Evolutionary conservation across 2,329 filamentous ascomycete genomes (phyloP), one percentile per base, ranked within the genome.

Genomic region (Metarhizium brunneum): DNA sequence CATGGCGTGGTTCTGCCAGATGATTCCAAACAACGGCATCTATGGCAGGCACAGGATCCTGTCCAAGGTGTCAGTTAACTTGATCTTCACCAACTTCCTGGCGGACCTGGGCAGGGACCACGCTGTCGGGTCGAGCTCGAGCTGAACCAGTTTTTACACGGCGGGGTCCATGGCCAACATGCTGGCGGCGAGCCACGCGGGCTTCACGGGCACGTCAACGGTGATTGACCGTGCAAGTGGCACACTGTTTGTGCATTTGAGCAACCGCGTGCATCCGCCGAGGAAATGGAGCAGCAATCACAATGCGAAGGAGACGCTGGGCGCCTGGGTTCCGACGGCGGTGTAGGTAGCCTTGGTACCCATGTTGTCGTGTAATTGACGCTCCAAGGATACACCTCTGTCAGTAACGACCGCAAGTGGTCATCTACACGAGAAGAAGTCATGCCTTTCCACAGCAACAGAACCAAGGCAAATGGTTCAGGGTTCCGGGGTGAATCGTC

Each of bases 21-120:
- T 70, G 68, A 66, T 71, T 42, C 62, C 69, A 16, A 70, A 70
- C 60, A 69, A 70, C 55, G 69, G 69, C 14, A 70, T 68, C 1
- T 71, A 71, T 56, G 60, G 55, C 42, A 64, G 66, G 4, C 53
- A 58, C 7, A 60, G 61, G 13, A 62, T 69, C 8, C 59, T 71
- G 29, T 64, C 60, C 4, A 54, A 61, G 6, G 52, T 61, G n/a
- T 54, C 63, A 0, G 67, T 70, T 0, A 64, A 69, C 38, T 54
- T 69, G 51, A 63, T 71, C 47, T 70, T 71, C 56, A 65, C 60
- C 4, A 64, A 69, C 45, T 68, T 68, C 55, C 68, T 69, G 50
- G 61, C 56, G 0, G 56, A 56, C 1, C 69, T 69, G 25, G 54
- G 54, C 50, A 60, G 60, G 7, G 61, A 62, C 13, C 45, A 48